phyloP scores from a whole-genome alignment of 768 basidiomycete species.

The Clavulina sp. region DNA sequence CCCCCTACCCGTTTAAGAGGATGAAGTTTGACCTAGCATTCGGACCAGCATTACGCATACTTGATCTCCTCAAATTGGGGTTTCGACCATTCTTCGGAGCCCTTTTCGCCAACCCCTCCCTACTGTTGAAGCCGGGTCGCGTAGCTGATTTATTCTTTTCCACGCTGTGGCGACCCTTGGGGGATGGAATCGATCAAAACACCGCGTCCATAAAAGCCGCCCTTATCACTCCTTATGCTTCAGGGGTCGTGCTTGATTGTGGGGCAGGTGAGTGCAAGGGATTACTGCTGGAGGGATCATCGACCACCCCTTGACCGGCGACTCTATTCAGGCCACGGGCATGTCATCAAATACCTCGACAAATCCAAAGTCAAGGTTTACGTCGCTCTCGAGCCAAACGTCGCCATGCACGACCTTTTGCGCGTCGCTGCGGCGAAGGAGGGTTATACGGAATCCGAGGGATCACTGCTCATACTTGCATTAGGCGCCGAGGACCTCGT shows the following conservation, averaged over 20 bases:
- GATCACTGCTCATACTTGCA: constrained; percentile 37
- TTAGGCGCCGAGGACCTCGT: constrained; percentile 44
- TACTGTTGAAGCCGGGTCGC: too few species aligned
- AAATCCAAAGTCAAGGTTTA: constrained; percentile 37
- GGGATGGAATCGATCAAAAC: background rate
- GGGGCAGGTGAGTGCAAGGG: constrained; percentile 33
- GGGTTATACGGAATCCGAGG: constrained; percentile 36
- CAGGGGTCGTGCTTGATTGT: constrained; percentile 46
- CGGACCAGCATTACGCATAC: too few species aligned
- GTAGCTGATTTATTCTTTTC: too few species aligned
- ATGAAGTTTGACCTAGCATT: too few species aligned
- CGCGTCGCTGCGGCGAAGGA: constrained; percentile 29
- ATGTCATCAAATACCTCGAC: constrained; percentile 44
- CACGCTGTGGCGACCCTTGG: too few species aligned
- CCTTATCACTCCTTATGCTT: constrained; percentile 37
- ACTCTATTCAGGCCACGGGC: constrained; percentile 26
- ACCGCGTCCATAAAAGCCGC: background rate
- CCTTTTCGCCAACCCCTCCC: too few species aligned
- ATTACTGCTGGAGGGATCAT: constrained; percentile 12
- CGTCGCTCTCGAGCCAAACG: constrained; percentile 56
- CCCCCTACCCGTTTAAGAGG: too few species aligned
- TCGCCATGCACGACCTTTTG: constrained; percentile 40
- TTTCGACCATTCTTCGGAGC: too few species aligned
- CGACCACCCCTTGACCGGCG: constrained; percentile 19
- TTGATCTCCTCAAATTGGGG: too few species aligned